Evolutionary conservation across 2,329 filamentous ascomycete species (phyloP).

Genomic region (Aureobasidium pullulans): DNA sequence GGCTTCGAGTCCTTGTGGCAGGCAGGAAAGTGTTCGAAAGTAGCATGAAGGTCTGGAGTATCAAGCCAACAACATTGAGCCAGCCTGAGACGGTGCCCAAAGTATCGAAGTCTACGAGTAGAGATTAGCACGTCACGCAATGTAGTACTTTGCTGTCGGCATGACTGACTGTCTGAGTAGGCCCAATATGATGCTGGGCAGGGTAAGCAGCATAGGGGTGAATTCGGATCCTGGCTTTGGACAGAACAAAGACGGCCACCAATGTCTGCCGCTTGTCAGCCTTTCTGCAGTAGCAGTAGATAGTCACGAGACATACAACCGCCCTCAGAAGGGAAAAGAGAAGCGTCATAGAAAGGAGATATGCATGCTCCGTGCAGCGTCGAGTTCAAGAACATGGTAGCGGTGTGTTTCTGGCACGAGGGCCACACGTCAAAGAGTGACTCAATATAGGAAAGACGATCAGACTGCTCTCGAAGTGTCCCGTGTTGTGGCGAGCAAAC

Average conservation of each 20-base stretch:
- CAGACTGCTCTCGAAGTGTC: not conserved
- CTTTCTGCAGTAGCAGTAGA: not conserved
- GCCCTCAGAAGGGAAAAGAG: conserved; percentile 50
- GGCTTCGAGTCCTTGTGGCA: conserved; percentile 79
- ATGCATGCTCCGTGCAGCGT: conserved; percentile 13
- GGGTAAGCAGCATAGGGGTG: conserved; percentile 71
- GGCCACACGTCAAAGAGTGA: not conserved
- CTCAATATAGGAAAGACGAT: not conserved
- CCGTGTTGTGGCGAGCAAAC: not conserved
- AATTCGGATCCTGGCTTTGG: conserved; percentile 35
- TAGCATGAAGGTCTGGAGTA: conserved; percentile 68
- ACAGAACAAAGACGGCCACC: conserved; percentile 52
- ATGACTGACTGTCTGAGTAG: conserved; percentile 48
- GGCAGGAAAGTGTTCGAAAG: conserved; percentile 74
- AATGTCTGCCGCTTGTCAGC: conserved; percentile 39
- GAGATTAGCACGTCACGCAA: not conserved
- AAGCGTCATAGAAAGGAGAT: conserved; percentile 60
- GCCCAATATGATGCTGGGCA: conserved; percentile 80
- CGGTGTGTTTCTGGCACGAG: not conserved
- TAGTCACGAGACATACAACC: conserved; percentile 54
- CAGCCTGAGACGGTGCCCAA: conserved; percentile 68
- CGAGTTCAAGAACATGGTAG: conserved; percentile 14
- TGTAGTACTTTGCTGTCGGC: not conserved
- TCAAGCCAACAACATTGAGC: conserved; percentile 67
- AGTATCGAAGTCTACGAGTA: conserved; percentile 39